A percentile compares a stretch with the other conserved stretches of the same genome.
Evolutionary conservation across 179 eudicot species (phyloP).

Genomic region (Drosera spatulata): DNA sequence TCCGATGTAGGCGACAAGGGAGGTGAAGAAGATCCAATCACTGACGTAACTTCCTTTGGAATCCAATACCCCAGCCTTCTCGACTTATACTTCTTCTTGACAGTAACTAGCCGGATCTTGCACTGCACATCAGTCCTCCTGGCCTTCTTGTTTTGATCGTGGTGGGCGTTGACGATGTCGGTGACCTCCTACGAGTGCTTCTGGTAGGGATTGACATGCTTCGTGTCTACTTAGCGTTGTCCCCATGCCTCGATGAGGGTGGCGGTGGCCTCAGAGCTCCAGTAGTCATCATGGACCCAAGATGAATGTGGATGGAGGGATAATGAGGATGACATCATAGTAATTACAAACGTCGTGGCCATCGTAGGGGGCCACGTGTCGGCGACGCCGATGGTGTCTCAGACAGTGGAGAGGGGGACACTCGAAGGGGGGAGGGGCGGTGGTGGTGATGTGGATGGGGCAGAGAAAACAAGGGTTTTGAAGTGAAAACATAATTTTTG

Average conservation of each 20-base stretch:
- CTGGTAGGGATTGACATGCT: conserved; percentile 44
- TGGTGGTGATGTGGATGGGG: no score
- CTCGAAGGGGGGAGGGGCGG: no score
- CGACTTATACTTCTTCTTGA: conserved; percentile 51
- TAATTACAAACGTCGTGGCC: no score
- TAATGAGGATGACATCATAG: no score
- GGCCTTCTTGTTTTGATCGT: conserved; percentile 35
- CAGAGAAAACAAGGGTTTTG: no score
- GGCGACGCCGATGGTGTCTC: no score
- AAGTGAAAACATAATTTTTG: no score
- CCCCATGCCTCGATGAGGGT: conserved; percentile 63
- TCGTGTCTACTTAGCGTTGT: conserved; percentile 27
- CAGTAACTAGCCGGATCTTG: conserved; percentile 53
- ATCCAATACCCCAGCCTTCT: conserved; percentile 36
- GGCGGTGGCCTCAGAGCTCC: conserved; percentile 52
- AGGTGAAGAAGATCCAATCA: conserved; percentile 56
- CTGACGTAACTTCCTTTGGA: conserved; percentile 15
- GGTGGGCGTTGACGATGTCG: conserved; percentile 36
- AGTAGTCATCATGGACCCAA: conserved; percentile 51
- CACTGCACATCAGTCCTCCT: conserved; percentile 59
- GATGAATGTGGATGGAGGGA: conserved; percentile 9
- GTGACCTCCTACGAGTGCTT: conserved; percentile 63
- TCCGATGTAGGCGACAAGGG: no score
- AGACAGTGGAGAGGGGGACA: no score
- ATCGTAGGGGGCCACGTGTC: no score